Evolutionary conservation across 164 flowering plant genomes (phyloP).

Genomic region (Vitis labrusca): DNA sequence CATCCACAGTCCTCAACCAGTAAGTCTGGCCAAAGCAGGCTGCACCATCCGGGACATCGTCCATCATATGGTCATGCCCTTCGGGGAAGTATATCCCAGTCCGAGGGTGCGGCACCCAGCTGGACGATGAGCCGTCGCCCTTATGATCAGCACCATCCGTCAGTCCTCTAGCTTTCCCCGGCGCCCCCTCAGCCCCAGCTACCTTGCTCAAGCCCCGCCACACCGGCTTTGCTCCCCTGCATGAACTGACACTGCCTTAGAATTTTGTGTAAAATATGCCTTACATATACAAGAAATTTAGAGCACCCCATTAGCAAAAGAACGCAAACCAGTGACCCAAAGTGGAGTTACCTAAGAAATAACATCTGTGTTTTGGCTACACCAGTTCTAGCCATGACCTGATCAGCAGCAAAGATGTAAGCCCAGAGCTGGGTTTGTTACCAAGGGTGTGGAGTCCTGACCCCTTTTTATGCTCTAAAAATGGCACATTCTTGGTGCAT

Average conservation of each 20-base stretch:
- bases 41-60: conserved; percentile 49
- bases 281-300: neutral
- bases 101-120: conserved; percentile 70
- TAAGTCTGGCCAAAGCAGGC: conserved; percentile 36
- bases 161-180: neutral
- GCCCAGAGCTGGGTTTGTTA: too few relatives aligned
- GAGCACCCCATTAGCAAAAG: neutral
- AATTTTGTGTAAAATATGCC: neutral
- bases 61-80: conserved; percentile 68
- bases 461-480: too few relatives aligned
- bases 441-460: too few relatives aligned
- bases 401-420: too few relatives aligned
- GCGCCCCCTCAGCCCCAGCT: neutral
- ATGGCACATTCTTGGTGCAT: too few relatives aligned
- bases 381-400: conserved; percentile 9
- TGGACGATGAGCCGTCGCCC: neutral
- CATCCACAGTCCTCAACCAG: conserved; percentile 62
- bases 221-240: neutral
- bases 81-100: conserved; percentile 64
- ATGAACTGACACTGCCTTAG: neutral
- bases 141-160: neutral
- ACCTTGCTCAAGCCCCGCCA: neutral
- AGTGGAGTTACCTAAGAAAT: conserved; percentile 6
- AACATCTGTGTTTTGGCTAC: conserved; percentile 5
- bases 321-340: too few relatives aligned